Percentiles rank a stretch among this genome's conserved stretches.
phyloP scores from a whole-genome alignment of 1,284 basidiomycete genomes.

The Rhizoctonia solani region DNA sequence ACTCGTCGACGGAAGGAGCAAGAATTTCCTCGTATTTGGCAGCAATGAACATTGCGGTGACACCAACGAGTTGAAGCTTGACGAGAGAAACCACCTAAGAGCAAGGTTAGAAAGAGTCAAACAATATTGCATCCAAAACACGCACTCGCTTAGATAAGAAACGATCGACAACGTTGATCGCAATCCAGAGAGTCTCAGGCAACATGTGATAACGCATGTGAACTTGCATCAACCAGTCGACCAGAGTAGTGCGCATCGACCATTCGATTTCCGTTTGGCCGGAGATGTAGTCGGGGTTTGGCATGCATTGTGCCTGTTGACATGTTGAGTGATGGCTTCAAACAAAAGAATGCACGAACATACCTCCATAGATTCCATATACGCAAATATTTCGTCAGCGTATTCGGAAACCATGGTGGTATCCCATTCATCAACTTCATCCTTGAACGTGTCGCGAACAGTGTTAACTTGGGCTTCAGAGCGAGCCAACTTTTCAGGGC shows the following conservation, averaged over 20 bases:
- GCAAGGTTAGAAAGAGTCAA: conserved; percentile 47
- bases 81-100: conserved; percentile 59
- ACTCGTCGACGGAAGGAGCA: conserved; percentile 91
- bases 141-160: conserved; percentile 61
- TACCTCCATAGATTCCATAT: conserved; percentile 93
- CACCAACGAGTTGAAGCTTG: conserved; percentile 67
- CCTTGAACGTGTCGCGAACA: conserved; percentile 73
- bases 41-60: conserved; percentile 67
- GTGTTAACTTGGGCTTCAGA: conserved; percentile 65
- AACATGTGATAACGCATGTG: conserved; percentile 69
- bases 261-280: conserved; percentile 95
- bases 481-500: conserved; percentile 35
- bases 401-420: conserved; percentile 99
- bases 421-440: conserved; percentile 85
- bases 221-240: conserved; percentile 57
- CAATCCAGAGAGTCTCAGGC: conserved; percentile 69
- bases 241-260: conserved; percentile 60
- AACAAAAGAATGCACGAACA: conserved; percentile 41
- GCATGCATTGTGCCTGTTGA: conserved; percentile 80
- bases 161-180: conserved; percentile 66
- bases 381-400: conserved; percentile 94
- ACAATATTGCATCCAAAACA: conserved; percentile 47
- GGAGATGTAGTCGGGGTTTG: conserved; percentile 92
- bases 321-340: conserved; percentile 13
- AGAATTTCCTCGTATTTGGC: conserved; percentile 68